A percentile compares a stretch with the other conserved stretches of the same genome.
phyloP scores from a whole-genome alignment of 23 red algal genomes.

The Gracilaria domingensis region DNA sequence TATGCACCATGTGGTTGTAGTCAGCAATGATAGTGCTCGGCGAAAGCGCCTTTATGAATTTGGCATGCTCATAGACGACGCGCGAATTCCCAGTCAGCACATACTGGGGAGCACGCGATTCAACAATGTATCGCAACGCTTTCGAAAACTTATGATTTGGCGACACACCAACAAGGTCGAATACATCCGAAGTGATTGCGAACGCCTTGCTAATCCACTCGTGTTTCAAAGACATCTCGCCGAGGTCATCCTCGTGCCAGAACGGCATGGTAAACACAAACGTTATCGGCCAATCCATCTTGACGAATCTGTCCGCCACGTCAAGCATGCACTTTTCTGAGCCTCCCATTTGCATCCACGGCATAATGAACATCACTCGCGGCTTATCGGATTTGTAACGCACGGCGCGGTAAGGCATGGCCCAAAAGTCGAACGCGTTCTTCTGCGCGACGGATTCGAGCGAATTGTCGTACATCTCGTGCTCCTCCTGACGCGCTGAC shows the following conservation, averaged over 20 bases:
- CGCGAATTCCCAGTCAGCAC: constrained; percentile 54
- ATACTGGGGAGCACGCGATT: constrained; percentile 47
- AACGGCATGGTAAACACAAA: constrained; percentile 71
- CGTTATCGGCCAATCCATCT: constrained; percentile 64
- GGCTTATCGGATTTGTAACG: constrained; percentile 7
- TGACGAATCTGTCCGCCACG: constrained; percentile 38
- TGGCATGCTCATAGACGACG: constrained; percentile 64
- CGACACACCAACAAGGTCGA: constrained; percentile 57
- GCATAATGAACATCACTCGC: constrained; percentile 59
- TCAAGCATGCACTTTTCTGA: constrained; percentile 75
- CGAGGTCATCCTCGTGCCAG: constrained; percentile 57
- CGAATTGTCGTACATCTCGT: constrained; percentile 45
- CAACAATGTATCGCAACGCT: constrained; percentile 41
- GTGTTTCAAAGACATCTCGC: constrained; percentile 56
- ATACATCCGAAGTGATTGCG: constrained; percentile 55
- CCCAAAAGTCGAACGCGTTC: constrained; percentile 50
- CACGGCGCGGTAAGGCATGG: constrained; percentile 44
- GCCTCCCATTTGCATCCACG: constrained; percentile 74
- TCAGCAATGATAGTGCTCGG: constrained; percentile 54
- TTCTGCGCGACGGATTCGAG: constrained; percentile 29
- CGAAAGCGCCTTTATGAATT: constrained; percentile 63
- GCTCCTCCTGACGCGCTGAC: constrained; percentile 44
- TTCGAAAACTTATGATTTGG: constrained; percentile 73
- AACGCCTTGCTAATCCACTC: constrained; percentile 64
- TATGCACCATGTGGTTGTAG: constrained; percentile 64